Base-by-base conservation (phyloP, 768 basidiomycete species). In the Lanmaoa pseudosensibilis region DNA sequence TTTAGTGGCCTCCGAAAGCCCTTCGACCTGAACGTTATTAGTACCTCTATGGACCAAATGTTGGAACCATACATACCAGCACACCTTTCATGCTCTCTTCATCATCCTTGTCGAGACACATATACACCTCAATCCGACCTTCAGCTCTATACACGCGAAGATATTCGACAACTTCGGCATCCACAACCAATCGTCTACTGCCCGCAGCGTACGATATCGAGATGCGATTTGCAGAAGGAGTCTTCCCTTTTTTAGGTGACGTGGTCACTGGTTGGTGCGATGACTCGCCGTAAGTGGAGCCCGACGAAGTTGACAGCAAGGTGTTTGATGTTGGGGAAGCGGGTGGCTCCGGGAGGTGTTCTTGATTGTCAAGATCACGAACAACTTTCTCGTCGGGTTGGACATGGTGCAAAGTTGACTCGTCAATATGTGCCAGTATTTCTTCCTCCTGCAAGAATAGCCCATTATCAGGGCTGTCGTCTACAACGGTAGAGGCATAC, bases 161-260 rank as follows among this genome's bases (percentile, higher is more conserved):
- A 47, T 79, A 80, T 40, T 92, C 85, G 21, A 98, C 92, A 30
- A 90, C 84, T 61, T 89, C 88, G 2, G 96, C 90, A 70, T 98
- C 88, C 55, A 98, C 79, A 27, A 97, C 88, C 48, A 99, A 78
- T 39, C 97, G 82, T 47, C 92, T 80, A 56, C 87, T 87, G 48
- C 93, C 94, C 43, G 87, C 87, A 54, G 94, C 93, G 73, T 97
- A 99, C 0, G 96, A 90, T 70, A 98, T 94, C 9, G 95, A 97
- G n/a, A 99, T 74, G 18, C 90, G 83, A 63, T 92, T 92, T 32
- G 89, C 86, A 40, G 90, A 90, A 10, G 90, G 87, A 0, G 77
- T 75, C 60, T 75, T 78, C 15, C 71, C 73, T 19, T 70, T 65
- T 60, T 80, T 81, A 12, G 62, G 51, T 34, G 54, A 50, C 32